A percentile compares a stretch with the other conserved stretches of the same genome.
These are phyloP conservation scores for Plasmodium sp. DNA, from an alignment of 169 alveolate genomes.

Conservation along the genomic window DNA sequence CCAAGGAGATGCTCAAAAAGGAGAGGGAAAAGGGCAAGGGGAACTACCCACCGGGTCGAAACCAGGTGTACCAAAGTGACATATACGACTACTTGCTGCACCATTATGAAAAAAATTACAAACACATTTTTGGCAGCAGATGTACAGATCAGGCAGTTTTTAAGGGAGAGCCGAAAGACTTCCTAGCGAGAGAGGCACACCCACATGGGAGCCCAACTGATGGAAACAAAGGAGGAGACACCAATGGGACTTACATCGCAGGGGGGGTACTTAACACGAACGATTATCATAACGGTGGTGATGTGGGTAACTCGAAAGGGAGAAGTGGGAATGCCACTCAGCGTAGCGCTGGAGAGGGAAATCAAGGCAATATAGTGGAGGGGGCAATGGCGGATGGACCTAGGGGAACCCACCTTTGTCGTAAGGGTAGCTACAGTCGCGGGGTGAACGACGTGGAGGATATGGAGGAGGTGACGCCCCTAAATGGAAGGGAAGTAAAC, in stretches of 20 bases:
- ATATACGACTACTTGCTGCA: conserved; percentile 56
- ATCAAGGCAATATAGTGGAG: neutral
- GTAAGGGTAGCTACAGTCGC: neutral
- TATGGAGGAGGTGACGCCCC: neutral
- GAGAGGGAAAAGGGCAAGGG: conserved; percentile 18
- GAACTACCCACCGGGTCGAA: neutral
- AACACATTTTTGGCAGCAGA: neutral
- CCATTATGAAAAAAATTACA: conserved; percentile 41
- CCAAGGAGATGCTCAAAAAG: conserved; percentile 34
- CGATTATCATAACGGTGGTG: neutral
- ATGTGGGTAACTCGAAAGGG: neutral
- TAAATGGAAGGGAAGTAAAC: neutral
- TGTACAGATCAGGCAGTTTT: neutral
- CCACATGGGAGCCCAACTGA: neutral
- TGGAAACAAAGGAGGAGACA: neutral
- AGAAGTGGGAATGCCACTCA: neutral
- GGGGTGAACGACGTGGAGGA: neutral
- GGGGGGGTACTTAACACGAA: neutral
- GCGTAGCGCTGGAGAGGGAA: neutral
- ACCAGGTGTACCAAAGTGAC: conserved; percentile 9
- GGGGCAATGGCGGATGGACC: neutral
- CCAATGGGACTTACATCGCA: neutral
- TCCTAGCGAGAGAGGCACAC: neutral
- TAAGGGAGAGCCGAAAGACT: conserved; percentile 3
- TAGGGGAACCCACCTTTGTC: neutral